These are phyloP conservation scores for Favolaschia claudopus DNA, from an alignment of 768 basidiomycete genomes.

Conservation along the genomic window DNA sequence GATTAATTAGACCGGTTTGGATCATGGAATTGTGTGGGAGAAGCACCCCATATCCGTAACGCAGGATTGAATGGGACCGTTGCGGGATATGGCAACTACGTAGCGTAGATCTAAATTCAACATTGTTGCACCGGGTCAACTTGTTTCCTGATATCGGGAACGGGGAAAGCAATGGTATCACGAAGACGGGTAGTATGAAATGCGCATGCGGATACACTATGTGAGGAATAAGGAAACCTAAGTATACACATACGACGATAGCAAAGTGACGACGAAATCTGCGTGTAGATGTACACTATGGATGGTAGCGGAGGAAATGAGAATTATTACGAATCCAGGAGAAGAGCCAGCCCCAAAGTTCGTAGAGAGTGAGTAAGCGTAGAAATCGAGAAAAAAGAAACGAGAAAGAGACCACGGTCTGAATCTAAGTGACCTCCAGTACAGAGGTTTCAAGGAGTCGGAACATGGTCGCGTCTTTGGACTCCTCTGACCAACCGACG, in stretches of 20 bases:
- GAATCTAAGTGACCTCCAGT: slow-evolving; percentile 54
- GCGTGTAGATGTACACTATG: slow-evolving; percentile 22
- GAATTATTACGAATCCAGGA: no score
- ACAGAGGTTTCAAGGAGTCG: slow-evolving; percentile 83
- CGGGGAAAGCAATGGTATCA: no score
- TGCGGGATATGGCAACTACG: no score
- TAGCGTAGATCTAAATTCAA: no score
- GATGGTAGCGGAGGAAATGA: slow-evolving; percentile 5
- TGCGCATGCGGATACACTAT: slow-evolving; percentile 20
- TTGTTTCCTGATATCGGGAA: no score
- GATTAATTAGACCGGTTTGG: no score
- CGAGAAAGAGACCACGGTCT: not conserved
- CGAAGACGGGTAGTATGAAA: no score
- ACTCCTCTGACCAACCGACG: slow-evolving; percentile 83
- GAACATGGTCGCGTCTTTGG: slow-evolving; percentile 77
- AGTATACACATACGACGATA: slow-evolving; percentile 22
- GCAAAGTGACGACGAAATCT: slow-evolving; percentile 11
- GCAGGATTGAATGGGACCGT: no score
- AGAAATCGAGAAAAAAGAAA: not conserved
- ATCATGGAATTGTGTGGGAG: no score
- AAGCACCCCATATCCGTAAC: no score
- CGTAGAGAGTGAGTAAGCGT: not conserved
- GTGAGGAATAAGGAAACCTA: slow-evolving; percentile 19
- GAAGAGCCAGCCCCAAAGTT: slow-evolving; percentile 2
- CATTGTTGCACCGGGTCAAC: no score